Conservation (phyloP, 2,329 filamentous ascomycete genomes). For the Neofusicoccum ribis region DNA sequence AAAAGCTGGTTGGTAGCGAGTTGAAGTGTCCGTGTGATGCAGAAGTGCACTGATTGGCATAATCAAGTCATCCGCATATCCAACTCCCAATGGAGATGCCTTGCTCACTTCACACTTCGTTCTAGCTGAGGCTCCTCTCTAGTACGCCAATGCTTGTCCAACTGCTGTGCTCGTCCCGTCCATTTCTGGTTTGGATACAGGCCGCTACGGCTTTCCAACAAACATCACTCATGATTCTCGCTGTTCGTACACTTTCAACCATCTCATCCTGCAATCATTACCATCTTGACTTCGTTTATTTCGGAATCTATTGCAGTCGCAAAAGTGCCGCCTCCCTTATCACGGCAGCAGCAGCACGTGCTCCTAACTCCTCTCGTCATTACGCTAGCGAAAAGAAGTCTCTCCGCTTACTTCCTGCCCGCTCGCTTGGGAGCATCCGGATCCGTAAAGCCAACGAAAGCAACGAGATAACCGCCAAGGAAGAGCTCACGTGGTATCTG, state of each 20-base stretch:
- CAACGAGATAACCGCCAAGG: neutral
- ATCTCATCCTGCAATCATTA: neutral
- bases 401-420: neutral
- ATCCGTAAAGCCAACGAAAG: neutral
- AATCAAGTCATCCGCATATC: too few species aligned
- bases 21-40: too few species aligned
- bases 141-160: too few species aligned
- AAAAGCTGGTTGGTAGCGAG: too few species aligned
- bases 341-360: neutral
- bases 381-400: neutral
- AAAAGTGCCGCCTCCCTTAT: neutral
- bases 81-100: too few species aligned
- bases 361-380: neutral
- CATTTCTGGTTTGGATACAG: neutral
- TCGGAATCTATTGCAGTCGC: constrained; percentile 9
- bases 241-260: neutral
- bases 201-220: neutral
- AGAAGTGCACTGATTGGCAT: too few species aligned
- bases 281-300: constrained; percentile 11
- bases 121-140: too few species aligned
- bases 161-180: too few species aligned
- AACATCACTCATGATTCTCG: neutral
- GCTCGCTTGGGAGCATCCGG: neutral
- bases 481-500: constrained; percentile 11
- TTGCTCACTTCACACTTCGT: too few species aligned